phyloP scores from a whole-genome alignment of 179 eudicot genomes.

The Pouteria campechiana region DNA sequence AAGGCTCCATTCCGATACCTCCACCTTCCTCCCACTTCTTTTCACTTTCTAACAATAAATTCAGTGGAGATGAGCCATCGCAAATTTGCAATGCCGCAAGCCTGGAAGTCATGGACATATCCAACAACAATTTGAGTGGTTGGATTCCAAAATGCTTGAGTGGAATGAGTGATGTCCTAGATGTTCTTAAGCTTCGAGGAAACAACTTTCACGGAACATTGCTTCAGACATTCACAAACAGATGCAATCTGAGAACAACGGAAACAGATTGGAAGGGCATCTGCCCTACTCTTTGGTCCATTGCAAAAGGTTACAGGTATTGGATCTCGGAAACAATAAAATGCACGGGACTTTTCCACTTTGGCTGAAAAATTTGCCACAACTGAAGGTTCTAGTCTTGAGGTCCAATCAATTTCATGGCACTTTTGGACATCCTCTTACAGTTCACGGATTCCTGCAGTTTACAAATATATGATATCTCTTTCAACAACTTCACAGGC shows the following conservation, averaged over 20 bases:
- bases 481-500: conserved; percentile 21
- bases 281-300: conserved; percentile 16
- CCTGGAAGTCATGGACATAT: background rate
- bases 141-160: conserved; percentile 10
- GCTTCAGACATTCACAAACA: background rate
- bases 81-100: background rate
- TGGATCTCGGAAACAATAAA: conserved; percentile 18
- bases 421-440: background rate
- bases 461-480: conserved; percentile 34
- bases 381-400: conserved; percentile 25
- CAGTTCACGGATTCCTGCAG: conserved; percentile 1
- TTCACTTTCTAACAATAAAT: background rate
- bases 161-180: background rate
- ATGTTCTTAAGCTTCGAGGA: background rate
- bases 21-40: background rate
- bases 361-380: conserved; percentile 17
- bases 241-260: background rate
- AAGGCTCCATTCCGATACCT: conserved; percentile 10
- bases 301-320: conserved; percentile 17
- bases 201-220: conserved; percentile 12
- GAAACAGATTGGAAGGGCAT: conserved; percentile 5
- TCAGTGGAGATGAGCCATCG: conserved; percentile 4
- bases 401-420: conserved; percentile 21
- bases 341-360: conserved; percentile 25
- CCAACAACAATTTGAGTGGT: conserved; percentile 4